Conservation (phyloP, 2,329 filamentous ascomycete genomes). For the Clonostachys chloroleuca region DNA sequence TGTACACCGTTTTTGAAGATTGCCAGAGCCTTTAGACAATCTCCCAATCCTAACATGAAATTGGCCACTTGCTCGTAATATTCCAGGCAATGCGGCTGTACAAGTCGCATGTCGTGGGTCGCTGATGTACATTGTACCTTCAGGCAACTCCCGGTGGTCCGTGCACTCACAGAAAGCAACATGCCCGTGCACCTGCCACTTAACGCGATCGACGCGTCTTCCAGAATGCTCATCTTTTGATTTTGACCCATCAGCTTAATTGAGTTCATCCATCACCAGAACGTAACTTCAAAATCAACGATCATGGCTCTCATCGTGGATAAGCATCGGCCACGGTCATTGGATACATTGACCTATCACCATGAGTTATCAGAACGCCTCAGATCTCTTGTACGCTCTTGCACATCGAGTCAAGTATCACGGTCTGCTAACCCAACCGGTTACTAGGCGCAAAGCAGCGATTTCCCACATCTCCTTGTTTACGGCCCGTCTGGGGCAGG, state of each 20-base stretch:
- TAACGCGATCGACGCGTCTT: slow-evolving; percentile 30
- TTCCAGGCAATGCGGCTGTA: background rate
- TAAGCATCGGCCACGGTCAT: slow-evolving; percentile 68
- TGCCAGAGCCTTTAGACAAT: too few relatives aligned
- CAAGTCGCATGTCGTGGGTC: background rate
- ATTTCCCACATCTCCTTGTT: slow-evolving; percentile 95
- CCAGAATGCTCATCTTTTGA: slow-evolving; percentile 2
- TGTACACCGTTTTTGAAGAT: background rate
- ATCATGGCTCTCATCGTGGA: slow-evolving; percentile 66
- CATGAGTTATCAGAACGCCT: slow-evolving; percentile 82
- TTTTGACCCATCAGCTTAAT: background rate
- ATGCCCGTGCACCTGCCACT: slow-evolving; percentile 17
- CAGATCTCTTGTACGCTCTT: slow-evolving; percentile 67
- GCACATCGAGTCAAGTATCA: background rate
- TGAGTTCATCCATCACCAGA: background rate
- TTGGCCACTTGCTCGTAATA: too few relatives aligned
- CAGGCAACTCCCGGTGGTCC: background rate
- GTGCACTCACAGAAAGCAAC: too few relatives aligned
- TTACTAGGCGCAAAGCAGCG: slow-evolving; percentile 82
- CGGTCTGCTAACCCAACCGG: background rate
- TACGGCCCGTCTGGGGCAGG: slow-evolving; percentile 95
- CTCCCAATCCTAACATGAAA: too few relatives aligned
- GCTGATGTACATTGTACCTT: slow-evolving; percentile 5
- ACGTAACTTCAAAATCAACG: slow-evolving; percentile 4
- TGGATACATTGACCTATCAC: slow-evolving; percentile 82